Conservation (phyloP, 2,329 filamentous ascomycete genomes). For the Sporothrix variecibatus region DNA sequence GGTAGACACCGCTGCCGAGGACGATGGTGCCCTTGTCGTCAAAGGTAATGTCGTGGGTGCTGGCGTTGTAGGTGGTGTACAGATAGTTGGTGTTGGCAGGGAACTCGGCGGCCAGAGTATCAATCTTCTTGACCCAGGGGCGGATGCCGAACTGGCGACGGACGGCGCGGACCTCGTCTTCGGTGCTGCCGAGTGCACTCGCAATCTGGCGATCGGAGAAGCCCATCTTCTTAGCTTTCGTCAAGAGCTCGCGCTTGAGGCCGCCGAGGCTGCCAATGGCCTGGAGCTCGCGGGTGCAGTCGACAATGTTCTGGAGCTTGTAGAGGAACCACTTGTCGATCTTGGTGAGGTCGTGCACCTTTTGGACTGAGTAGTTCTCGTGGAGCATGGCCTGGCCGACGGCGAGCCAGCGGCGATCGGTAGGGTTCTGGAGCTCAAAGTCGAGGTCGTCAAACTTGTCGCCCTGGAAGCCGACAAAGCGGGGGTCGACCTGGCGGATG, state of each 20-base stretch:
- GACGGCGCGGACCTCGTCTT: conserved; percentile 84
- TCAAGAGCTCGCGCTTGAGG: conserved; percentile 83
- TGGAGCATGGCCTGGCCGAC: conserved; percentile 98
- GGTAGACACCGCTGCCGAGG: conserved; percentile 92
- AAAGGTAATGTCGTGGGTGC: conserved; percentile 88
- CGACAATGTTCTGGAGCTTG: conserved; percentile 96
- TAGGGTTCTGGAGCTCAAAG: conserved; percentile 85
- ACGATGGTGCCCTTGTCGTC: conserved; percentile 89
- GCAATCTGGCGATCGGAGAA: conserved; percentile 98
- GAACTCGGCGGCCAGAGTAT: conserved; percentile 95
- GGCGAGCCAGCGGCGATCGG: conserved; percentile 94
- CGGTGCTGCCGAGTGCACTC: conserved; percentile 76
- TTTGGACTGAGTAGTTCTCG: conserved; percentile 91
- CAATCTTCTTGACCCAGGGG: conserved; percentile 98
- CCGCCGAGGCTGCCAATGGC: conserved; percentile 78
- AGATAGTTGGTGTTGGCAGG: conserved; percentile 93
- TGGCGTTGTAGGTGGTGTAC: conserved; percentile 97
- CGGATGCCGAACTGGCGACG: conserved; percentile 85
- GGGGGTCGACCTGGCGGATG: conserved; percentile 93
- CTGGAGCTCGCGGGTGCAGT: conserved; percentile 84
- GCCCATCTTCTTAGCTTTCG: conserved; percentile 94
- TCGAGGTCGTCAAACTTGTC: conserved; percentile 94
- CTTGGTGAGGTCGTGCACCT: conserved; percentile 90
- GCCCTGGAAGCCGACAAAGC: conserved; percentile 89
- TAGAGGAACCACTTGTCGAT: conserved; percentile 99